phyloP scores from a whole-genome alignment of 1,284 basidiomycete genomes.

The Cutaneotrichosporon dermatis region DNA sequence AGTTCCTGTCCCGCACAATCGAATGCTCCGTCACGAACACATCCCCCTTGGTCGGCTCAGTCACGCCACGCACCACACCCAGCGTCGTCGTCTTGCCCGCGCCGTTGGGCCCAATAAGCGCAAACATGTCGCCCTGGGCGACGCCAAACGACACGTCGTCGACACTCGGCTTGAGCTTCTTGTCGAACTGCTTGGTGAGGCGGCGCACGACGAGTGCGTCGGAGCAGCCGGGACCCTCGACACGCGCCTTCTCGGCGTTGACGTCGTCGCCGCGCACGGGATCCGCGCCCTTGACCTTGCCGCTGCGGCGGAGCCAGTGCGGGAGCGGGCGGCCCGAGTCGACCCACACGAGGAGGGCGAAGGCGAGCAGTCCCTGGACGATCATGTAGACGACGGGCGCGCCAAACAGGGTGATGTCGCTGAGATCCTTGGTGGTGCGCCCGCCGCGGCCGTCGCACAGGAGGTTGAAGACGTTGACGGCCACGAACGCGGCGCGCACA shows the following conservation, averaged over 20 bases:
- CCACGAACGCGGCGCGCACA: constrained; percentile 61
- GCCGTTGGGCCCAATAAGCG: constrained; percentile 72
- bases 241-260: constrained; percentile 55
- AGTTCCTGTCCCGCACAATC: constrained; percentile 58
- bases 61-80: constrained; percentile 33
- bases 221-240: constrained; percentile 40
- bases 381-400: constrained; percentile 72
- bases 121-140: constrained; percentile 61
- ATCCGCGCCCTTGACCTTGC: neutral
- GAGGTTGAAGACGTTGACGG: constrained; percentile 70
- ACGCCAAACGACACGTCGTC: constrained; percentile 70
- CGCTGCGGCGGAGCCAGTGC: constrained; percentile 8
- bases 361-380: constrained; percentile 55
- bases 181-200: constrained; percentile 62
- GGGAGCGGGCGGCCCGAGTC: constrained; percentile 58
- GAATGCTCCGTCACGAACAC: constrained; percentile 62
- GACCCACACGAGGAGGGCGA: constrained; percentile 58
- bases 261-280: constrained; percentile 48
- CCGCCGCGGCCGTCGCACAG: constrained; percentile 61
- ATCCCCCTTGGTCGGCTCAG: constrained; percentile 59
- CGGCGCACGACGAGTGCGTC: constrained; percentile 63
- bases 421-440: constrained; percentile 54
- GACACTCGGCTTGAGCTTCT: constrained; percentile 57
- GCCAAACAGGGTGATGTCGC: constrained; percentile 60
- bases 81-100: constrained; percentile 67